Evolutionary conservation across 1,284 basidiomycete genomes (phyloP).

Genomic region (Ganoderma sinense): DNA sequence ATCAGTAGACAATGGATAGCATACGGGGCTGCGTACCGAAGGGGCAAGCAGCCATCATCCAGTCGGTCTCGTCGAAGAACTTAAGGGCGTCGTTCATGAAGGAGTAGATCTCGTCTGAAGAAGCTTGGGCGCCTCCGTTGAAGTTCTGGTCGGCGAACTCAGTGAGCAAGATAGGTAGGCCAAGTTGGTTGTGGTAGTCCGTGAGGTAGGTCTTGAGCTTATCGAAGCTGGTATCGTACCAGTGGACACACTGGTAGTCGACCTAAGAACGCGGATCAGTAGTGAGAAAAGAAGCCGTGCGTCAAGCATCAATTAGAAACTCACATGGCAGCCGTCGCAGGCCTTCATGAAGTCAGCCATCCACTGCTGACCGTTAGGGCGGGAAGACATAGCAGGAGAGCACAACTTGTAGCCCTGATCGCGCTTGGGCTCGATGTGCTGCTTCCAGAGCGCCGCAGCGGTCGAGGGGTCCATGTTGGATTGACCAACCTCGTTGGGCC

Average conservation of each 20-base stretch:
- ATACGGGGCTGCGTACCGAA: slow-evolving; percentile 63
- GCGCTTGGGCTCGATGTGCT: slow-evolving; percentile 68
- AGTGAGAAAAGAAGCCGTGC: slow-evolving; percentile 30
- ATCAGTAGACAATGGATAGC: too few relatives aligned
- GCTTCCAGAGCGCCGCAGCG: slow-evolving; percentile 65
- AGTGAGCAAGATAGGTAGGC: slow-evolving; percentile 63
- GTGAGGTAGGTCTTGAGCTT: slow-evolving; percentile 60
- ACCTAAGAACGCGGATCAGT: slow-evolving; percentile 47
- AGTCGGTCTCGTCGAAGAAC: slow-evolving; percentile 65
- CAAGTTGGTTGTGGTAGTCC: slow-evolving; percentile 51
- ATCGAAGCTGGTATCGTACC: slow-evolving; percentile 61
- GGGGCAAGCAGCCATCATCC: slow-evolving; percentile 67
- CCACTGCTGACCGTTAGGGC: slow-evolving; percentile 67
- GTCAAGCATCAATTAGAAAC: slow-evolving; percentile 37
- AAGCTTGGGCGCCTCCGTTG: slow-evolving; percentile 63
- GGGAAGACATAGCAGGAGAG: slow-evolving; percentile 74
- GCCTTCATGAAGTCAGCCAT: slow-evolving; percentile 61
- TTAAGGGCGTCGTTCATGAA: slow-evolving; percentile 64
- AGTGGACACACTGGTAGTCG: slow-evolving; percentile 60
- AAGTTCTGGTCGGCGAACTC: slow-evolving; percentile 81
- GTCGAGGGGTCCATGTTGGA: slow-evolving; percentile 62
- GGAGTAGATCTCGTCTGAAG: slow-evolving; percentile 51
- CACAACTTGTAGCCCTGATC: slow-evolving; percentile 63
- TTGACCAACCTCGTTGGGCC: slow-evolving; percentile 69
- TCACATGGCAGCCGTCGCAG: slow-evolving; percentile 61